Base-by-base conservation (phyloP, 345 rosid species). In the Lumnitzera racemosa region DNA sequence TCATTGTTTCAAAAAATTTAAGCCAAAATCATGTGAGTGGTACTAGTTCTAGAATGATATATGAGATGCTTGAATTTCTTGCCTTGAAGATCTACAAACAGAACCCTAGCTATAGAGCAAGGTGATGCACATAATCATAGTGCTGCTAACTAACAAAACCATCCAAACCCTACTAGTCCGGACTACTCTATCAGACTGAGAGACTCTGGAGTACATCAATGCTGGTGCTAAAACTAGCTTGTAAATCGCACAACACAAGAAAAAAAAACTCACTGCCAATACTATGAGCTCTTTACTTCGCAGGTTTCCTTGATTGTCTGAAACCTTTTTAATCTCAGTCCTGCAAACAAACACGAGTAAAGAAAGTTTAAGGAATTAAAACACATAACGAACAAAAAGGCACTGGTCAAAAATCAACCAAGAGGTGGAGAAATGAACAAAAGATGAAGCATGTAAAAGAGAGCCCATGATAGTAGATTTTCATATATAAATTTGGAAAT, bases 81-180 rank as follows among this genome's bases (percentile, higher is more conserved):
- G 13, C 3, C 49, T 17, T 29, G 13, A 51, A 49, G 31, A 27
- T 27, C 31, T 27, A 1, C 31, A 27, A 27, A 27, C 4, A 27
- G 31, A 27, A 27, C 31, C 41, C 80, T 80, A 82, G 43, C 82
- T 55, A 55, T 90, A 87, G 46, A 89, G 78, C 65, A 89, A 76
- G 49, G 91, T 82, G 20, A 89, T 78, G 78, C 86, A 82, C 61
- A 92, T 77, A 62, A 87, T 80, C 79, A 87, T 74, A 59, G 80
- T 78, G 84, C 96, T 87, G 81, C 96, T 89, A 63, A 83, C 72
- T 46, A 92, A 74, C 63, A 87, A 80, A 80, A 92, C 74, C 29
- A 80, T 53, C 96, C 96, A 92, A 64, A 94, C 94, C 46, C 76
- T 74, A 67, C 83, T 76, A 0, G 76, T 63, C 55, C 70, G 74